Base-by-base conservation (phyloP, 2,329 filamentous ascomycete genomes). In the Ophiocordyceps camponoti-saundersi region DNA sequence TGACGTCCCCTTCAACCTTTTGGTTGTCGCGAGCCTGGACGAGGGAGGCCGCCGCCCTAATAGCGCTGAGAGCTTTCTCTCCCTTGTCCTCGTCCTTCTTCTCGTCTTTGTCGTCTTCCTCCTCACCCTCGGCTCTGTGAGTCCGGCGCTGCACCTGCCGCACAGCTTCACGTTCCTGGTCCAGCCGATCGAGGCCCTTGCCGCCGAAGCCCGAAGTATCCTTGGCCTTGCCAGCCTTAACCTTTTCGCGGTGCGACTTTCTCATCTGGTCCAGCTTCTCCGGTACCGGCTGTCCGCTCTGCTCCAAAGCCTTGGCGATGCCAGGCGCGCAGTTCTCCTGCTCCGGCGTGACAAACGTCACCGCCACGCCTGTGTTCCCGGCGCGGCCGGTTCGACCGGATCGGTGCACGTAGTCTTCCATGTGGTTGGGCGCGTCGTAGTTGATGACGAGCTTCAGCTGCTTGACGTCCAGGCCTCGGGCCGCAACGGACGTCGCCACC, bases 381-480 rank as follows among this genome's bases (percentile, higher is more conserved):
- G 92, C 92, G 59, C 92, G 82, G 12, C 92, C 92, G 8, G 92
- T 96, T 56, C 92, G 85, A 44, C 92, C 92, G 47, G 85, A 87
- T 52, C 92, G 82, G 62, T 95, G 92, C 40, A 96, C 90, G 57
- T 96, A 96, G 59, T 96, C 92, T 65, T 98, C 92, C 51, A 95
- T 65, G 65, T 96, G 89, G 57, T 94, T 94, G 1, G 89, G 90
- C 1, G 83, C 85, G 59, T 95, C 89, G 60, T 87, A 95, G 65
- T 96, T 96, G 65, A 98, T 81, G 47, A 98, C 92, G 30, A 96
- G 74, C 63, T 93, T 95, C 32, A 98, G 72, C 61, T 94, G 87
- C 65, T 95, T 95, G 42, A 98, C 90, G 61, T 98, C 92, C 40
- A 98, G 71, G 50, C 92, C 92, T 62, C 92, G 85, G 45, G 92